Evolutionary conservation across 1,139 yeast species (phyloP), one percentile per base, ranked within the genome.

Genomic region (Arxiozyma telluris): DNA sequence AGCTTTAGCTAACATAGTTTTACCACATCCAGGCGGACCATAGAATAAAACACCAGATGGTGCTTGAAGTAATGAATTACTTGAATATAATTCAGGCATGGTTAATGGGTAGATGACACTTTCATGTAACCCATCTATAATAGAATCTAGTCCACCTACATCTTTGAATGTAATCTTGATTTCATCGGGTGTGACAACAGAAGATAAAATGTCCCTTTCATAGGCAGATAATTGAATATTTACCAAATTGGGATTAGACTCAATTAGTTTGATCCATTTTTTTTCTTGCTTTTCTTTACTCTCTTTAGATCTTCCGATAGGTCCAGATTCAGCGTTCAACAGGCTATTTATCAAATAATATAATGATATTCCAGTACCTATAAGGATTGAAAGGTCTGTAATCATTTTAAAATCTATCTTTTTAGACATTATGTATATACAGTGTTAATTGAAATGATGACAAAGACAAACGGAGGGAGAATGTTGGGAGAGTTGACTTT

Each of bases 11-110:
- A 93, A 76, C 96, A 93, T 88, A 12, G 98, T 93, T 71, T 93
- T 93, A 55, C 98, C 98, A 70, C 98, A 93, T 0, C 98, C 98
- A 0, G 98, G 98, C 2, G 98, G 98, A 0, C 98, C 98, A 66
- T 89, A 84, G 54, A 93, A 77, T 48, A 93, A 73, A 2, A 93
- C 97, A 30, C 98, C 98, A 65, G 89, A 91, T 1, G 98, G 98
- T 0, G 96, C 93, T 64, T 86, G 89, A 54, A 93, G 74, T 42
- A 81, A 70, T 57, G 85, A 82, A 62, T 58, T 60, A 55, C 64
- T 64, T 34, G 64, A 56, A 51, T 59, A 61, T 67, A 61, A 55
- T 51, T 69, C 76, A 12, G 70, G 74, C 69, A 76, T 83, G 1
- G 96, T 90, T 54, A 93, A 74, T 0, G 98, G 98, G 62, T 87